These are phyloP conservation scores for Tetraselmis chui DNA, from an alignment of 139 green algal genomes.

Conservation along the genomic window DNA sequence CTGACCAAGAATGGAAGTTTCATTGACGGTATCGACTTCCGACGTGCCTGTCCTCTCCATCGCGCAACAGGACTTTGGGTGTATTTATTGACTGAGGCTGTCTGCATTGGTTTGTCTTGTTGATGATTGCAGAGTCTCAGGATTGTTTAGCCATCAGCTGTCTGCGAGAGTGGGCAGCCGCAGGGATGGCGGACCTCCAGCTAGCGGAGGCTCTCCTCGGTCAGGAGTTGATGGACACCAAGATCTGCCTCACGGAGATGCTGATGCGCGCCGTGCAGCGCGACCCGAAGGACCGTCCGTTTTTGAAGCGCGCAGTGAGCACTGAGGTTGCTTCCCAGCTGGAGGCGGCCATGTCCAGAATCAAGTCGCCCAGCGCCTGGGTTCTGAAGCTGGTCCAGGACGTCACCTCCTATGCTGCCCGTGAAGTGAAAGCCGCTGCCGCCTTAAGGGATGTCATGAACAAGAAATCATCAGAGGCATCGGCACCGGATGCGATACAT, in stretches of 20 bases:
- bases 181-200: constrained; percentile 52
- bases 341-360: constrained; percentile 33
- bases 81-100: no score
- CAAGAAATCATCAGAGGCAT: constrained; percentile 1
- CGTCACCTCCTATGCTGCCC: constrained; percentile 14
- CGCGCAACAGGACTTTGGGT: no score
- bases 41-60: no score
- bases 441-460: constrained; percentile 44
- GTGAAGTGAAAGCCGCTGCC: constrained; percentile 44
- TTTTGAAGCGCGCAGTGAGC: constrained; percentile 19
- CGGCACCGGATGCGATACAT: constrained; percentile 23
- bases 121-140: background rate
- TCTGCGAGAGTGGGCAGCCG: constrained; percentile 50
- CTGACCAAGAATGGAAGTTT: constrained; percentile 2
- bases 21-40: background rate
- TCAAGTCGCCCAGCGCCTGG: constrained; percentile 17
- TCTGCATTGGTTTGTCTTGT: no score
- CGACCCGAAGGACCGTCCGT: background rate
- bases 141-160: background rate
- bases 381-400: constrained; percentile 13
- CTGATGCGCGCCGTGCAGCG: background rate
- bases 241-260: background rate
- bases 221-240: background rate
- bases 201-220: constrained; percentile 61
- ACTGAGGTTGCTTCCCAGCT: constrained; percentile 33